These are phyloP conservation scores for Ogataea pilisensis DNA, from an alignment of 805 yeast species.

Conservation along the genomic window DNA sequence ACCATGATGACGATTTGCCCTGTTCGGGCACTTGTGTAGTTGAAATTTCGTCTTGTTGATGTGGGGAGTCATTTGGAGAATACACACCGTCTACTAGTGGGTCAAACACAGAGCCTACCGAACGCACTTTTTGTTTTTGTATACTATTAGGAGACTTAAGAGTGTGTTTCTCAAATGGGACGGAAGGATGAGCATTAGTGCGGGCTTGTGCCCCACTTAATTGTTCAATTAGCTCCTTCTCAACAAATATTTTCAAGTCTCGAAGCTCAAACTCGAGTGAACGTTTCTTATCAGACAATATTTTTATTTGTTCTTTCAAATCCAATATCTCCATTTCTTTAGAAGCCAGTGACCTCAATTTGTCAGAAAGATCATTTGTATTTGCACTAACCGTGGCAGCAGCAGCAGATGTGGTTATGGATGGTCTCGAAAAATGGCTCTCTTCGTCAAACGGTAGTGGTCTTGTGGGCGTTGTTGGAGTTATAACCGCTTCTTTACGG, in stretches of 20 bases:
- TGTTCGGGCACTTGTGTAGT: conserved; percentile 31
- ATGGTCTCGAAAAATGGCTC: too few species aligned
- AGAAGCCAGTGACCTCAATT: conserved; percentile 56
- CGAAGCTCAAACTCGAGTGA: conserved; percentile 47
- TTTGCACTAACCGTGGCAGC: conserved; percentile 1
- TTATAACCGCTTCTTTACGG: not conserved
- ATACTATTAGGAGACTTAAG: conserved; percentile 20
- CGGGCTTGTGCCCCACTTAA: conserved; percentile 23
- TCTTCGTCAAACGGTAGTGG: too few species aligned
- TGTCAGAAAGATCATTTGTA: conserved; percentile 42
- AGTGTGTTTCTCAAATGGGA: conserved; percentile 12
- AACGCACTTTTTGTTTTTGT: conserved; percentile 11
- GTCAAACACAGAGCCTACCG: conserved; percentile 15
- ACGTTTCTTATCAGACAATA: conserved; percentile 36
- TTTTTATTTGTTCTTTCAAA: conserved; percentile 50
- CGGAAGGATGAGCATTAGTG: not conserved
- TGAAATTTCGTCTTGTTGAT: conserved; percentile 10
- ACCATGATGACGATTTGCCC: conserved; percentile 26
- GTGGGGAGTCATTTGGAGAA: conserved; percentile 10
- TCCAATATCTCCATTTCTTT: conserved; percentile 69
- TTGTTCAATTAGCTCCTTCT: conserved; percentile 41
- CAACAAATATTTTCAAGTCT: conserved; percentile 44
- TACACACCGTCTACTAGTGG: conserved; percentile 20
- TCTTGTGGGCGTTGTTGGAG: conserved; percentile 1
- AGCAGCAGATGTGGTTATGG: too few species aligned